Conservation (phyloP, 768 basidiomycete genomes). For the Hemileccinum impolitum region DNA sequence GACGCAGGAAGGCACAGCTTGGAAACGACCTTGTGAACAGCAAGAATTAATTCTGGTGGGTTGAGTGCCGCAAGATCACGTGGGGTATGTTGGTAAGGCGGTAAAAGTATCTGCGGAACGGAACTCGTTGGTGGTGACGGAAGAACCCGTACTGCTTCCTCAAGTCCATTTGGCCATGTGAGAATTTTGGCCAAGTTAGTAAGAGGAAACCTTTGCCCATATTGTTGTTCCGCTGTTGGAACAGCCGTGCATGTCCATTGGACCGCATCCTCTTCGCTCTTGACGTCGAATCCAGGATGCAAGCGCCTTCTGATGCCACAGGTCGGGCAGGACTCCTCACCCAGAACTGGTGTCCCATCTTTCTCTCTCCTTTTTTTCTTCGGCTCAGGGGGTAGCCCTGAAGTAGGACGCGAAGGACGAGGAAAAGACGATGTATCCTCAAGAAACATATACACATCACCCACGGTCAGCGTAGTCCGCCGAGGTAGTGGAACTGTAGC, state of each 20-base stretch:
- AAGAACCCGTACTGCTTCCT: conserved; percentile 10
- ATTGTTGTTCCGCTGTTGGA: conserved; percentile 17
- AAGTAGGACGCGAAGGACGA: conserved; percentile 23
- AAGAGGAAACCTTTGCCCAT: conserved; percentile 17
- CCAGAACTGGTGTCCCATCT: conserved; percentile 15
- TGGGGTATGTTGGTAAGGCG: conserved; percentile 16
- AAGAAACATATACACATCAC: conserved; percentile 45
- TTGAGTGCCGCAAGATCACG: conserved; percentile 20
- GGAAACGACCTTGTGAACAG: conserved; percentile 22
- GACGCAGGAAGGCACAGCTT: conserved; percentile 22
- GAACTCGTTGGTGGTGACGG: conserved; percentile 2
- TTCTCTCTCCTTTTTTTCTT: conserved; percentile 28
- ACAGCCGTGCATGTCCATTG: conserved; percentile 27
- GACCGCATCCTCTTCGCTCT: conserved; percentile 14
- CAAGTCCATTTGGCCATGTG: conserved; percentile 16
- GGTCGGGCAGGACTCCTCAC: conserved; percentile 25
- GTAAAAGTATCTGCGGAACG: conserved; percentile 3
- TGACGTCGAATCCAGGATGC: conserved; percentile 23
- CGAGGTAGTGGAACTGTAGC: conserved; percentile 16
- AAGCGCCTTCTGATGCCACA: conserved; percentile 30
- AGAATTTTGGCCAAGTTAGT: conserved; percentile 16
- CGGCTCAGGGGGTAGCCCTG: conserved; percentile 4
- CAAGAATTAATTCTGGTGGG: conserved; percentile 29
- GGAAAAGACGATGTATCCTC: conserved; percentile 40
- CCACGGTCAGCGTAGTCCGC: conserved; percentile 31